Base-by-base conservation (phyloP, 495 filamentous ascomycete species). In the Hamigera avellanea region DNA sequence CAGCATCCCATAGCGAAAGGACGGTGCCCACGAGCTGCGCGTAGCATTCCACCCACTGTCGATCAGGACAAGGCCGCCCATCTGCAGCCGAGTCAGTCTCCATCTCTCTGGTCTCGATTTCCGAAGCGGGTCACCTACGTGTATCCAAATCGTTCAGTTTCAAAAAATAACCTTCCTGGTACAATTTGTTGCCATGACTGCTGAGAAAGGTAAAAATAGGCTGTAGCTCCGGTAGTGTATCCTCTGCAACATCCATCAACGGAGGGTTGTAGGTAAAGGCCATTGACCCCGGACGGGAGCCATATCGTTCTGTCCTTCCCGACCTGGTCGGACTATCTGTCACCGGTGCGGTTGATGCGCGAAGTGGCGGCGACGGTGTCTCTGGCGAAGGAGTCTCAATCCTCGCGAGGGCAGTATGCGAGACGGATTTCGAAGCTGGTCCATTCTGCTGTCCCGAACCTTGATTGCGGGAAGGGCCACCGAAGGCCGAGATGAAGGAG, bases 111-210 rank as follows among this genome's bases (percentile, higher is more conserved):
- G 7, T 10, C 5, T 19, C 17, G 6, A 33, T 14, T 7, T 16
- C 31, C 14, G 15, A 6, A 6, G 14, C 3, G 14, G 32, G 34
- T 36, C 29, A 72, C 83, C 36, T 71, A 95, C 88, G 75, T 27
- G 74, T 77, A 57, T 95, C 91, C 40, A 94, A 70, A 52, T 98
- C 91, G 57, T 93, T 88, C 29, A 96, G 57, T 55, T 96, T 98
- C 48, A 98, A 53, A 42, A 98, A 96, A 53, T 96, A 98, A 10
- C 91, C 91, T 61, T 98, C 91, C 31, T 95, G 86, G 54, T 95
- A 98, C 32, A 96, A 64, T 62, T 96, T 98, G 56, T 95, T 95
- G 8, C 75, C 76, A 59, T 96, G 93, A 56, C 81, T 93, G 59
- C 95, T 98, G 33, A 98, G 73, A 49, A 83, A 89, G 35, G 75